Conservation (phyloP, 2,329 filamentous ascomycete species). For the Ampelomyces quisqualis region DNA sequence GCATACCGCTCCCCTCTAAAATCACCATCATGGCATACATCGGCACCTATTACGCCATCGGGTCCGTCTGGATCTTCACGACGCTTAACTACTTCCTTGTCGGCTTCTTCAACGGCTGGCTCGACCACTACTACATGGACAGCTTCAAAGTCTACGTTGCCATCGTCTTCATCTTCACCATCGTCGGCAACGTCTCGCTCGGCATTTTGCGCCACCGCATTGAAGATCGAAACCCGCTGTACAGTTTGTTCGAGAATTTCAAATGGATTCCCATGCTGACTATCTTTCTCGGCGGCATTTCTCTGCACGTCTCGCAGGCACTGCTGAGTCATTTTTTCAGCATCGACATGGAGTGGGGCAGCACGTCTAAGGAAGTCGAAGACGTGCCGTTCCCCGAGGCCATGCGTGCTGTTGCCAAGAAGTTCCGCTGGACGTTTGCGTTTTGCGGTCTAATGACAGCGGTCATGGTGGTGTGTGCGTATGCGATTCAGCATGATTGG, state of each 20-base stretch:
- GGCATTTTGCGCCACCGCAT: conserved; percentile 65
- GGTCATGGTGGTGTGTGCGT: conserved; percentile 65
- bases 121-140: conserved; percentile 79
- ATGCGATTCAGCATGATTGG: conserved; percentile 64
- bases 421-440: conserved; percentile 67
- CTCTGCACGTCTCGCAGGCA: conserved; percentile 77
- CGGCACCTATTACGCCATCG: conserved; percentile 71
- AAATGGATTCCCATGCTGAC: conserved; percentile 68
- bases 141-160: conserved; percentile 67
- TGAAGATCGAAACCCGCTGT: conserved; percentile 54
- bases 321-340: conserved; percentile 80
- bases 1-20: conserved; percentile 66
- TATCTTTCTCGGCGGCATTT: conserved; percentile 80
- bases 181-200: conserved; percentile 61
- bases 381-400: conserved; percentile 84
- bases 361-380: conserved; percentile 79
- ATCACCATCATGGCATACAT: conserved; percentile 71
- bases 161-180: conserved; percentile 66
- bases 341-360: conserved; percentile 83
- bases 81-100: conserved; percentile 69
- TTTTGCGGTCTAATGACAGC: conserved; percentile 63
- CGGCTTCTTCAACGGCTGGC: conserved; percentile 70
- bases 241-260: conserved; percentile 57
- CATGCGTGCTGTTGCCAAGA: conserved; percentile 73
- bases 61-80: conserved; percentile 65